phyloP scores from a whole-genome alignment of 352 stramenopile species.

The Phytophthora hibernalis region DNA sequence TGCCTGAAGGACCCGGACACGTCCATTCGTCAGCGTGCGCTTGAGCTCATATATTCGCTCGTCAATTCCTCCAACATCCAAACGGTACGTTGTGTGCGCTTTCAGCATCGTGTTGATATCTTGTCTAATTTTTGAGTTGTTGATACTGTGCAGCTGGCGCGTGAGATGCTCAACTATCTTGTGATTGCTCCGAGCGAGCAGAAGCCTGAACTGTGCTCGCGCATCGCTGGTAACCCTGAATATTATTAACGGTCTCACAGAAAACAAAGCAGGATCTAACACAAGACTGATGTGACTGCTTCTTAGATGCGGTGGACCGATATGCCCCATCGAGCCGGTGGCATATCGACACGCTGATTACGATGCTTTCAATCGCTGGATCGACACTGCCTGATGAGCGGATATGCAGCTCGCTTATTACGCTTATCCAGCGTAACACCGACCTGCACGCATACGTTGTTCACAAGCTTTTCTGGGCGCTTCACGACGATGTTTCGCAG shows the following conservation, averaged over 20 bases:
- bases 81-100: constrained; percentile 46
- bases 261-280: neutral
- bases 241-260: neutral
- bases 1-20: constrained; percentile 98
- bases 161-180: constrained; percentile 99
- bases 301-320: constrained; percentile 79
- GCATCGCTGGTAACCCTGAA: constrained; percentile 88
- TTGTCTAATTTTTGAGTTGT: neutral
- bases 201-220: constrained; percentile 94
- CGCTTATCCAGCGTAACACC: constrained; percentile 94
- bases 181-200: constrained; percentile 97
- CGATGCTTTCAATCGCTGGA: constrained; percentile 98
- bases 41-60: constrained; percentile 99
- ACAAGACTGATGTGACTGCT: neutral
- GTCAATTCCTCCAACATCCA: constrained; percentile 98
- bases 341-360: constrained; percentile 98
- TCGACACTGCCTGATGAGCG: constrained; percentile 91
- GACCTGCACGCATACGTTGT: constrained; percentile 95
- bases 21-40: constrained; percentile 97
- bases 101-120: constrained; percentile 1
- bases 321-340: constrained; percentile 88
- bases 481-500: constrained; percentile 96
- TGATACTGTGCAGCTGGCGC: constrained; percentile 76
- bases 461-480: constrained; percentile 97
- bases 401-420: constrained; percentile 95